Percentiles rank a stretch among this genome's conserved stretches.
These are phyloP conservation scores for Dryas integrifolia DNA, from an alignment of 331 rosid species.

Conservation along the genomic window DNA sequence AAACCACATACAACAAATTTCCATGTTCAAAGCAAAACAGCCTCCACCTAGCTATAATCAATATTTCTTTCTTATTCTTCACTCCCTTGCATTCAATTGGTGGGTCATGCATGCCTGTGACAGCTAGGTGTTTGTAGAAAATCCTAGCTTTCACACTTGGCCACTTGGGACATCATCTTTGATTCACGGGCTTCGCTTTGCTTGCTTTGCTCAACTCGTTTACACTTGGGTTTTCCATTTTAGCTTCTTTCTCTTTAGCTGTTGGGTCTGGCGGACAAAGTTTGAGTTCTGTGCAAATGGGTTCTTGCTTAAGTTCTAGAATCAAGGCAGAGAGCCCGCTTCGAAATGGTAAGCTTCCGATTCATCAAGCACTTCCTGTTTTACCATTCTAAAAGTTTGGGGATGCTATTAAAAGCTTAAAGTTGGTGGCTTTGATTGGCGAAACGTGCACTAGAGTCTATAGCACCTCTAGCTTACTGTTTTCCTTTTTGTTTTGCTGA, in stretches of 20 bases:
- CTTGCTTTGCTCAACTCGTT: conserved; percentile 23
- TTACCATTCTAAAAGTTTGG: conserved; percentile 9
- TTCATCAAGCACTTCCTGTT: background rate
- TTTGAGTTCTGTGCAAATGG: conserved; percentile 28
- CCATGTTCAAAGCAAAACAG: conserved; percentile 4
- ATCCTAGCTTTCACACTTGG: conserved; percentile 25
- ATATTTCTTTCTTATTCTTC: background rate
- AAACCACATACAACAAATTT: background rate
- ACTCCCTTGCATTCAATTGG: background rate
- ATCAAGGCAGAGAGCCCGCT: conserved; percentile 39
- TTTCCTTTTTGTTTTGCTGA: background rate
- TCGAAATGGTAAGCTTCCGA: conserved; percentile 40
- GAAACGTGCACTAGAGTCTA: background rate
- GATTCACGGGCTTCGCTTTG: conserved; percentile 20
- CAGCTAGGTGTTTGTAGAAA: conserved; percentile 29
- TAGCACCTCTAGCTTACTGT: background rate
- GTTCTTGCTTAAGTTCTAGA: conserved; percentile 38
- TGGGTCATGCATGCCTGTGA: conserved; percentile 19
- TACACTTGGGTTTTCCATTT: conserved; percentile 23
- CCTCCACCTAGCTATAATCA: background rate
- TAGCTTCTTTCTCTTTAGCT: background rate
- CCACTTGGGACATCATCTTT: conserved; percentile 20
- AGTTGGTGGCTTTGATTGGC: conserved; percentile 22
- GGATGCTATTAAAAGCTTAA: background rate
- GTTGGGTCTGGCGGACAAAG: background rate